Conservation (phyloP, 1,284 basidiomycete species). For the Ganoderma sinense region DNA sequence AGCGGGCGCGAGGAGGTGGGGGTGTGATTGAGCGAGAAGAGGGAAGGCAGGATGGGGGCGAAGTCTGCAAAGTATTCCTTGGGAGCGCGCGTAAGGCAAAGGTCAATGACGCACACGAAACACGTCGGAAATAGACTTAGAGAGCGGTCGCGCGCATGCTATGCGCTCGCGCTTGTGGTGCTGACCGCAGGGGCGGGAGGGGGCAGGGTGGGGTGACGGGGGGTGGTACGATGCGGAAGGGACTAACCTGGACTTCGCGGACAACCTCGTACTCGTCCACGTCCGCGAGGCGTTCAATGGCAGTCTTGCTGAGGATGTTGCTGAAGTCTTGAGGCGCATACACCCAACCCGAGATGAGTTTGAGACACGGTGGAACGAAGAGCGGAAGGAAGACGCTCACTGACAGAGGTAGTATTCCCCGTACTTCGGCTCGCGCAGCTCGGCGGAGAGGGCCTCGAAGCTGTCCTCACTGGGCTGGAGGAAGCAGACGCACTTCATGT, state of each 20-base stretch:
- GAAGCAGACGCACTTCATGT: conserved; percentile 97
- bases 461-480: conserved; percentile 84
- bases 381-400: conserved; percentile 64
- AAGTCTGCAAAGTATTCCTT: conserved; percentile 98
- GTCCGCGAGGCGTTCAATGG: conserved; percentile 93
- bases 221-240: background rate
- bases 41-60: conserved; percentile 83
- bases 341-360: background rate
- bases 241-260: conserved; percentile 89
- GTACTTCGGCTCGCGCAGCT: conserved; percentile 91
- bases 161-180: background rate
- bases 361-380: conserved; percentile 18
- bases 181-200: background rate
- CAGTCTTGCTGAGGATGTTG: conserved; percentile 88
- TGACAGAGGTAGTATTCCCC: conserved; percentile 98
- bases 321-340: conserved; percentile 81
- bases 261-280: conserved; percentile 98
- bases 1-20: conserved; percentile 70
- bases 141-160: background rate
- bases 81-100: conserved; percentile 32
- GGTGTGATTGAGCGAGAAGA: conserved; percentile 89
- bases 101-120: background rate
- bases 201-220: background rate
- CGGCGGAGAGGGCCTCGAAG: conserved; percentile 83
- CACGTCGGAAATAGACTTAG: background rate